These are phyloP conservation scores for Truncatella angustata DNA, from an alignment of 2,329 filamentous ascomycete species.

Conservation along the genomic window DNA sequence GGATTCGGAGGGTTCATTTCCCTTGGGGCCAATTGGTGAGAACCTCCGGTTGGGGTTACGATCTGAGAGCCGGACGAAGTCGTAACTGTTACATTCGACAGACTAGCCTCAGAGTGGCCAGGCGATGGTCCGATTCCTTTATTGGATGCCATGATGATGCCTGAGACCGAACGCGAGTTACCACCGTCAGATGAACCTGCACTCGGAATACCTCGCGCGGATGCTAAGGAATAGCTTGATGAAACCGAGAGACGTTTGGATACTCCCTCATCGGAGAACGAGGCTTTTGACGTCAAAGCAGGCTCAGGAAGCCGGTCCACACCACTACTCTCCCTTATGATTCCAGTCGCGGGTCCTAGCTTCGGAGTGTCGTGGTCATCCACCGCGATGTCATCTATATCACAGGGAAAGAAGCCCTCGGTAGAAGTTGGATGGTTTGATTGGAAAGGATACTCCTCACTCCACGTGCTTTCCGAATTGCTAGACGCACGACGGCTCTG, in stretches of 20 bases:
- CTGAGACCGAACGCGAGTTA: constrained; percentile 39
- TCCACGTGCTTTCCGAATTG: constrained; percentile 36
- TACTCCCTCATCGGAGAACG: constrained; percentile 47
- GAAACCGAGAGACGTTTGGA: constrained; percentile 69
- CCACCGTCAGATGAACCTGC: constrained; percentile 53
- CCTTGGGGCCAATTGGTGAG: constrained; percentile 46
- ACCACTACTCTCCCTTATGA: constrained; percentile 21
- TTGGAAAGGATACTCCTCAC: constrained; percentile 29
- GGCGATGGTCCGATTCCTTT: constrained; percentile 37
- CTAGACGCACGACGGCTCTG: constrained; percentile 42
- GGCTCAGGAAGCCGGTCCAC: constrained; percentile 45
- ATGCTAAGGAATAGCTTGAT: constrained; percentile 69
- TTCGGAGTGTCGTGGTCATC: constrained; percentile 51
- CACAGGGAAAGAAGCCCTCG: background rate
- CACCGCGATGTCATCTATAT: constrained; percentile 41
- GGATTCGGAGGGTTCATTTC: constrained; percentile 40
- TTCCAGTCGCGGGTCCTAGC: constrained; percentile 33
- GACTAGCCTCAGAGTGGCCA: constrained; percentile 47
- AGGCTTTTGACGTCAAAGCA: constrained; percentile 42
- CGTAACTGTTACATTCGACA: constrained; percentile 53
- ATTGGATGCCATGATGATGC: constrained; percentile 46
- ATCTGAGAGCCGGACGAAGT: constrained; percentile 49
- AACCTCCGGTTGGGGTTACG: constrained; percentile 35
- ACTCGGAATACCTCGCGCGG: constrained; percentile 52
- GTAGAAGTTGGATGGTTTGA: constrained; percentile 19